phyloP scores from a whole-genome alignment of 2,329 filamentous ascomycete species.

The Huntiella moniliformis region DNA sequence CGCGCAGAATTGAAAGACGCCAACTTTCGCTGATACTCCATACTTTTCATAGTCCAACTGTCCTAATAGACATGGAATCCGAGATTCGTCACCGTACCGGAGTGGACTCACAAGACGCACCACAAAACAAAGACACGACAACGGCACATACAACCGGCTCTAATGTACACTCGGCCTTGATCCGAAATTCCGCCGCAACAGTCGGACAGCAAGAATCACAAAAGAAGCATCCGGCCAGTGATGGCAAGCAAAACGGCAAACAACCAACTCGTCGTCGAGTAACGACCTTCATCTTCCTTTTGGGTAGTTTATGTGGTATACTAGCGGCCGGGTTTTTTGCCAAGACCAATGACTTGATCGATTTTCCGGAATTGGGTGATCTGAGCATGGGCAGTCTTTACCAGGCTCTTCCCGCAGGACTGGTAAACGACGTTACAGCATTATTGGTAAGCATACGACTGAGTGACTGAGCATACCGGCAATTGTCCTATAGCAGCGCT shows the following conservation, averaged over 20 bases:
- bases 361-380: conserved; percentile 50
- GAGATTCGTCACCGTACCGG: conserved; percentile 6
- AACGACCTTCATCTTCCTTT: conserved; percentile 63
- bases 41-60: not conserved
- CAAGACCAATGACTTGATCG: conserved; percentile 73
- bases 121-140: conserved; percentile 12
- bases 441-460: conserved; percentile 43
- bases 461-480: too few relatives aligned
- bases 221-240: conserved; percentile 5
- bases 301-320: conserved; percentile 81
- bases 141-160: conserved; percentile 14
- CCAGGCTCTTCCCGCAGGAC: conserved; percentile 59
- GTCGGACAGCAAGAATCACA: conserved; percentile 16
- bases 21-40: too few relatives aligned
- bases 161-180: not conserved
- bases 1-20: too few relatives aligned
- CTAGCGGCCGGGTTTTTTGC: conserved; percentile 82
- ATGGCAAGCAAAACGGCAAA: conserved; percentile 1
- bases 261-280: conserved; percentile 44
- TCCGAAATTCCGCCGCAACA: conserved; percentile 21
- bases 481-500: not conserved
- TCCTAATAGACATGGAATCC: conserved; percentile 3
- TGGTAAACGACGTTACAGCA: conserved; percentile 72
- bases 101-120: not conserved
- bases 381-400: conserved; percentile 70